phyloP scores from a whole-genome alignment of 2,329 filamentous ascomycete species.

The Claviceps humidiphila region DNA sequence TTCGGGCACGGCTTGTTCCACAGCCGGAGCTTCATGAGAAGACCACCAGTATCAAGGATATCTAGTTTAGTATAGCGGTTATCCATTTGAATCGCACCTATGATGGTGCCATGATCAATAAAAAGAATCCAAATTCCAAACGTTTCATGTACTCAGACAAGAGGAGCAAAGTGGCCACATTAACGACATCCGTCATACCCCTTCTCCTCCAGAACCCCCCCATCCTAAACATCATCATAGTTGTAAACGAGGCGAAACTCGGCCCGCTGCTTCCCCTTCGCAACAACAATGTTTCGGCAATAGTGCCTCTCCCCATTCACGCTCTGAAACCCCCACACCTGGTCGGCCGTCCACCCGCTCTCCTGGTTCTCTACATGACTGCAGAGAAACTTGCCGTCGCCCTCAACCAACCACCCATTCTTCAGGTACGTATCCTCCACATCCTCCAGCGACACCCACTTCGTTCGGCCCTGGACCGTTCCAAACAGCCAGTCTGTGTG shows the following conservation, averaged over 20 bases:
- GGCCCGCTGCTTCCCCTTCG: conserved; percentile 35
- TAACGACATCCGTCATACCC: no score
- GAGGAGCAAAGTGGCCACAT: no score
- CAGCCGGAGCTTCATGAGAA: no score
- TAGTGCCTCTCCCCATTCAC: conserved; percentile 40
- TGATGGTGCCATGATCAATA: no score
- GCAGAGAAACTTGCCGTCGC: conserved; percentile 49
- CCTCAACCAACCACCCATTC: conserved; percentile 46
- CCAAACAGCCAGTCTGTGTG: conserved; percentile 77
- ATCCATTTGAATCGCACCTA: no score
- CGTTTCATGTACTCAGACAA: no score
- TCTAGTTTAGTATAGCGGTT: no score
- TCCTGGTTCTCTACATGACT: conserved; percentile 44
- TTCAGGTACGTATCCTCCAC: conserved; percentile 43
- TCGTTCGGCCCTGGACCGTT: conserved; percentile 45
- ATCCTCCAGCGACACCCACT: conserved; percentile 33
- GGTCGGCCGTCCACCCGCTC: conserved; percentile 40
- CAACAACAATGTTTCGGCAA: conserved; percentile 38
- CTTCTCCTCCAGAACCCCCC: not conserved
- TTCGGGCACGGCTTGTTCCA: no score
- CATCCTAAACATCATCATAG: conserved; percentile 18
- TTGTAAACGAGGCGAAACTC: conserved; percentile 45
- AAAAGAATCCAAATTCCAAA: no score
- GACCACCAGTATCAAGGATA: no score
- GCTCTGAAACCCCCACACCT: conserved; percentile 49